These are phyloP conservation scores for Cydonia oblonga DNA, from an alignment of 331 rosid genomes.

Conservation along the genomic window DNA sequence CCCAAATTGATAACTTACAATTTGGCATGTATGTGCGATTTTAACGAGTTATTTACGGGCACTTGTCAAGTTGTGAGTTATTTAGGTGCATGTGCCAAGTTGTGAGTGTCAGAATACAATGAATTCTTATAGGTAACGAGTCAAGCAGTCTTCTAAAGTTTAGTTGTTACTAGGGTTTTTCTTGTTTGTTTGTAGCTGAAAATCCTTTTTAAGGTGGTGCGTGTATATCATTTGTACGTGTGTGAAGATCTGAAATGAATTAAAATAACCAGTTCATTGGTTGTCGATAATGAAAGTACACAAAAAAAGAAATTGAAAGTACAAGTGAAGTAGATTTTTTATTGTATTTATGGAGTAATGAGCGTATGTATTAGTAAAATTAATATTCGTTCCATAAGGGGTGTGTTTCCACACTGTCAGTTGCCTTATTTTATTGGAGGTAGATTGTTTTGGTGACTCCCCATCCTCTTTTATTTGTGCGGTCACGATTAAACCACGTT, in stretches of 20 bases:
- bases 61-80: not conserved
- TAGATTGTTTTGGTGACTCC: too few relatives aligned
- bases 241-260: slow-evolving; percentile 20
- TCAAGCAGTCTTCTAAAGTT: not conserved
- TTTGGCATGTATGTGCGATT: not conserved
- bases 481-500: too few relatives aligned
- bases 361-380: slow-evolving; percentile 11
- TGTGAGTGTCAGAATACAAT: too few relatives aligned
- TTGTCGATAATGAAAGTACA: slow-evolving; percentile 51
- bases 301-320: slow-evolving; percentile 25
- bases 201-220: not conserved
- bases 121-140: not conserved
- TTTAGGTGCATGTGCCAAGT: too few relatives aligned
- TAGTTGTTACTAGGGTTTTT: not conserved
- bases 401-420: not conserved
- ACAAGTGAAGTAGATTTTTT: slow-evolving; percentile 38
- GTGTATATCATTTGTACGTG: slow-evolving; percentile 10
- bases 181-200: not conserved
- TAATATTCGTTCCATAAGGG: not conserved
- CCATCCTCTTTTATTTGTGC: too few relatives aligned
- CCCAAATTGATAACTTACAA: not conserved
- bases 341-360: slow-evolving; percentile 20
- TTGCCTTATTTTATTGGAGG: too few relatives aligned
- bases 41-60: not conserved
- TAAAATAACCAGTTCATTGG: slow-evolving; percentile 34